Percentiles rank a stretch among this genome's conserved stretches.
phyloP scores from a whole-genome alignment of 1,284 basidiomycete genomes.

The Irpex lacteus region DNA sequence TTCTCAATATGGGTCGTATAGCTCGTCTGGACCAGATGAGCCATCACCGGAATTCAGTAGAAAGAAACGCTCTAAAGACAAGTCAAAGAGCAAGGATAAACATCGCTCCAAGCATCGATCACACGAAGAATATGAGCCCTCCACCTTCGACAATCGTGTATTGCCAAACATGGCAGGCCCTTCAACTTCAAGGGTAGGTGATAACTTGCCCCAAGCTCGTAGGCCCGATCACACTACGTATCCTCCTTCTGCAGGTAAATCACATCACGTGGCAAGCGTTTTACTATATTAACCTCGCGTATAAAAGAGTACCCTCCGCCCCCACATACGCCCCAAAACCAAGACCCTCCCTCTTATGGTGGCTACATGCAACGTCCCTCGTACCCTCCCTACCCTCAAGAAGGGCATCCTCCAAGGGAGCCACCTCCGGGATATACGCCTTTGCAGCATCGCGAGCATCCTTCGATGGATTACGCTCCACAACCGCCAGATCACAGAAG shows the following conservation, averaged over 20 bases:
- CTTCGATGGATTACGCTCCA: not conserved
- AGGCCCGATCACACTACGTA: not conserved
- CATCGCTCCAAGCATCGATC: not conserved
- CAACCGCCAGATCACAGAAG: not conserved
- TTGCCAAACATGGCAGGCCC: not conserved
- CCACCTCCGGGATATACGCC: not conserved
- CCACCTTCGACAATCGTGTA: not conserved
- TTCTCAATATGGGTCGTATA: not conserved
- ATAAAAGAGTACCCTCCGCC: not conserved
- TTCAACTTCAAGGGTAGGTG: not conserved
- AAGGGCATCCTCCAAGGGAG: not conserved
- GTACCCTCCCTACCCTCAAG: not conserved
- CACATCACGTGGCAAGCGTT: not conserved
- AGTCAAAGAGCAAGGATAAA: constrained; percentile 7
- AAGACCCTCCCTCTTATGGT: not conserved
- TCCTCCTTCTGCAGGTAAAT: not conserved
- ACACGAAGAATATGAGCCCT: not conserved
- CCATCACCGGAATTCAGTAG: not conserved
- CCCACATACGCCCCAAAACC: not conserved
- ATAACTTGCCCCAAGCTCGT: not conserved
- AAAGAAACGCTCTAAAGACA: constrained; percentile 18
- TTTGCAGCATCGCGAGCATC: not conserved
- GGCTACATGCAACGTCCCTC: not conserved
- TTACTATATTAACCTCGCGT: not conserved
- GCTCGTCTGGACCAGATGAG: not conserved